Evolutionary conservation across 2,329 filamentous ascomycete species (phyloP).

Genomic region (Cordyceps sp.): DNA sequence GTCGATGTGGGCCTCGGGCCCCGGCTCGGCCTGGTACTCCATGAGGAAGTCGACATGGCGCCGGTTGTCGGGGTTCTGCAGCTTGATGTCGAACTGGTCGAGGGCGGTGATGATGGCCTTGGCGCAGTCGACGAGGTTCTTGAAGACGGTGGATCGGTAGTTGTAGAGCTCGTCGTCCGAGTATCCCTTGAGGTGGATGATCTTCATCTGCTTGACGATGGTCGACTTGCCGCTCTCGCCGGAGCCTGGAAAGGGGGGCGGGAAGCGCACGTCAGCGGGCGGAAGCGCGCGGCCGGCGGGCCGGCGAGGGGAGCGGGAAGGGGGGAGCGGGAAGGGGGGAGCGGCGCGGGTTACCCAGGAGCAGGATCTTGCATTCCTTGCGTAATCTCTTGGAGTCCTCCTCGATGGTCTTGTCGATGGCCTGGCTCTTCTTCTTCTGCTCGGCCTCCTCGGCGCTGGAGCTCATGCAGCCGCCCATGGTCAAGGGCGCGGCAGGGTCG

Average conservation of each 20-base stretch:
- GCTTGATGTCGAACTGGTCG: slow-evolving; percentile 77
- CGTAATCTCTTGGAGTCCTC: slow-evolving; percentile 86
- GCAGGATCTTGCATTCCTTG: slow-evolving; percentile 95
- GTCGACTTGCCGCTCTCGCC: slow-evolving; percentile 98
- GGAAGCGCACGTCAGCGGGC: background rate
- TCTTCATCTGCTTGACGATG: slow-evolving; percentile 99
- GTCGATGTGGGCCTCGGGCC: slow-evolving; percentile 74
- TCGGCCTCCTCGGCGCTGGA: slow-evolving; percentile 73
- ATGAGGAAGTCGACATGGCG: slow-evolving; percentile 65
- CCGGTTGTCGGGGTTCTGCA: slow-evolving; percentile 52
- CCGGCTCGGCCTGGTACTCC: slow-evolving; percentile 79
- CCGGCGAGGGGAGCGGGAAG: no score
- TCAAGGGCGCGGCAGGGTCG: slow-evolving; percentile 13
- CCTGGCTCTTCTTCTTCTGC: slow-evolving; percentile 90
- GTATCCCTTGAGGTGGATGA: slow-evolving; percentile 97
- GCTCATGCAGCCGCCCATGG: slow-evolving; percentile 91
- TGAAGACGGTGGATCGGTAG: slow-evolving; percentile 93
- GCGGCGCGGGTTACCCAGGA: slow-evolving; percentile 51
- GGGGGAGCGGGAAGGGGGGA: background rate
- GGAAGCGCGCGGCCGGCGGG: no score
- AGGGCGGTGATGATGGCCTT: slow-evolving; percentile 86
- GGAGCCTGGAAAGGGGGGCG: slow-evolving; percentile 75
- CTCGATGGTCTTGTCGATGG: slow-evolving; percentile 84
- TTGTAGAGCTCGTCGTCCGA: slow-evolving; percentile 83
- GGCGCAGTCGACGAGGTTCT: slow-evolving; percentile 93